Evolutionary conservation across 2,329 filamentous ascomycete genomes (phyloP).

Genomic region (Trichothecium sympodiale): DNA sequence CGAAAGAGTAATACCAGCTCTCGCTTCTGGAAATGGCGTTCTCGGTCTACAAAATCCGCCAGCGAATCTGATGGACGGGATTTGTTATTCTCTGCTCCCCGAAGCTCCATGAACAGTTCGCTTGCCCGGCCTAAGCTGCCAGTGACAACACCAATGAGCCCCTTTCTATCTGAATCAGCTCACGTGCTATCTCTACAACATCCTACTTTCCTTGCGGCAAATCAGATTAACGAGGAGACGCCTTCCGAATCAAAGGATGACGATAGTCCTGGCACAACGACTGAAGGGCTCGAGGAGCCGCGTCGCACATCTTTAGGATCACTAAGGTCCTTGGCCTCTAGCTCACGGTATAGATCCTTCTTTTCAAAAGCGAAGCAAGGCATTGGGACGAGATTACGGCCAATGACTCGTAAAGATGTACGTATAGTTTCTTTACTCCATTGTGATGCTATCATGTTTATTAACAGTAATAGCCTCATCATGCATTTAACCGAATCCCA

Average conservation of each 20-base stretch:
- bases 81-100: background rate
- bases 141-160: slow-evolving; percentile 20
- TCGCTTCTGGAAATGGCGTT: slow-evolving; percentile 29
- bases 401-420: background rate
- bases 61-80: slow-evolving; percentile 19
- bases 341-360: background rate
- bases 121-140: slow-evolving; percentile 3
- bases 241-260: background rate
- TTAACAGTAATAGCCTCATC: background rate
- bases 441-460: too few species aligned
- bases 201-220: slow-evolving; percentile 6
- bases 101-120: background rate
- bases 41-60: slow-evolving; percentile 23
- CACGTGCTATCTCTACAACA: slow-evolving; percentile 36
- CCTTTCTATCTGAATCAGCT: slow-evolving; percentile 34
- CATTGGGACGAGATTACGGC: background rate
- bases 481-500: background rate
- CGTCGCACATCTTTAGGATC: background rate
- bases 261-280: background rate
- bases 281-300: background rate
- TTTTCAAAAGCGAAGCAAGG: background rate
- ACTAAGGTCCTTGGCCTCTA: background rate
- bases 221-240: background rate
- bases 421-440: background rate
- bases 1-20: slow-evolving; percentile 21